Conservation (phyloP, 257 asterid genomes). For the Solanum paucissectum region DNA sequence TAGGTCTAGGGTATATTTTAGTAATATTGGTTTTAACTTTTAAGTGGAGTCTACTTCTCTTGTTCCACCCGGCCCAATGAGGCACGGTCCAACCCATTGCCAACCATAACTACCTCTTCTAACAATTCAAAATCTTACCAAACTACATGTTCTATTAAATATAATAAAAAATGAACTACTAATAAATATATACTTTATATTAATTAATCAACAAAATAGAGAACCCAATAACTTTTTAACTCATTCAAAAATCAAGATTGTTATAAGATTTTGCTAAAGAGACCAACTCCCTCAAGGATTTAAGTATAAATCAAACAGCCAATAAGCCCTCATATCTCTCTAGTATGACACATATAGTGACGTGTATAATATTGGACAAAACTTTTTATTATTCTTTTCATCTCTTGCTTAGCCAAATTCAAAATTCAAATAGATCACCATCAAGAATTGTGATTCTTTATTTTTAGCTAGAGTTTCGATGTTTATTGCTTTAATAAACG, state of each 20-base stretch:
- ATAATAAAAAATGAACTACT: not conserved
- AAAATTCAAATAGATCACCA: not conserved
- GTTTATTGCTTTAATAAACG: no score
- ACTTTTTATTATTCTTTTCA: not conserved
- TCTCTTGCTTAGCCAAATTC: not conserved
- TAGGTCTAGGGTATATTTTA: not conserved
- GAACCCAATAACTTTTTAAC: not conserved
- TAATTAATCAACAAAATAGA: not conserved
- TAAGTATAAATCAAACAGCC: conserved; percentile 5
- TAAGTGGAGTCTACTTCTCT: conserved; percentile 19
- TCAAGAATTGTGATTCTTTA: not conserved
- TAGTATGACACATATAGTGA: conserved; percentile 20
- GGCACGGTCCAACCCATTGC: conserved; percentile 23
- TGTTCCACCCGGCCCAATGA: conserved; percentile 18
- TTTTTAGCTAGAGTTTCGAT: not conserved
- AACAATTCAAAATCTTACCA: conserved; percentile 4
- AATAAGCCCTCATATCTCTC: conserved; percentile 8
- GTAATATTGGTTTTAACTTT: not conserved
- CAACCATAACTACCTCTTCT: conserved; percentile 9
- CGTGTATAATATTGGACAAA: conserved; percentile 2
- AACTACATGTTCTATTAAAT: not conserved
- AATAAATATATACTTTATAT: not conserved
- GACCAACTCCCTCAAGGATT: not conserved
- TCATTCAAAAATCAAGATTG: conserved; percentile 1
- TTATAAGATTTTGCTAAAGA: not conserved